A percentile compares a stretch with the other conserved stretches of the same genome.
phyloP scores from a whole-genome alignment of 257 asterid species.

The Leptodermis oblonga region DNA sequence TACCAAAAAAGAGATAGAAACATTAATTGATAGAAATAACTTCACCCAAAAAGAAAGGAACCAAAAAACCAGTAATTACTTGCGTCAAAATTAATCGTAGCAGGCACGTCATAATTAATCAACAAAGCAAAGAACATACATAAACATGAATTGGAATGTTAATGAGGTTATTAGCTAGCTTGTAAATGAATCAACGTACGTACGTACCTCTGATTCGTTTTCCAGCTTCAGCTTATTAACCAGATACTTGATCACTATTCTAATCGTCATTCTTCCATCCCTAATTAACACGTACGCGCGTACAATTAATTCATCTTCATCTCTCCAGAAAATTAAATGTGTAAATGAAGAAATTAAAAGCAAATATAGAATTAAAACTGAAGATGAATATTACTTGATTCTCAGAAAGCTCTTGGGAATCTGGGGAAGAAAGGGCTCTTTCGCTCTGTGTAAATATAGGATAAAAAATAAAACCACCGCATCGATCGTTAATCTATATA shows the following conservation, averaged over 20 bases:
- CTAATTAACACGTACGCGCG: too few species aligned
- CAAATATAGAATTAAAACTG: background rate
- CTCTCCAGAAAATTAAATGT: background rate
- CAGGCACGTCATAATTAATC: background rate
- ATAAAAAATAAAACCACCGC: background rate
- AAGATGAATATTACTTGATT: slow-evolving; percentile 54
- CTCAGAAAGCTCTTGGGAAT: slow-evolving; percentile 88
- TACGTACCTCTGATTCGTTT: slow-evolving; percentile 86
- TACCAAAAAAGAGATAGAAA: background rate
- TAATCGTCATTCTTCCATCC: slow-evolving; percentile 84
- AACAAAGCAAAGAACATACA: background rate
- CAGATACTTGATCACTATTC: slow-evolving; percentile 77
- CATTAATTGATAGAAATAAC: background rate
- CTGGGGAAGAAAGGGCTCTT: slow-evolving; percentile 82
- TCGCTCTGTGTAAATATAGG: slow-evolving; percentile 45
- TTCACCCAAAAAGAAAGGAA: background rate
- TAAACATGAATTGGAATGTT: too few species aligned
- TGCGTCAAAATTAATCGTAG: background rate
- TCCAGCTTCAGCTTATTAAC: slow-evolving; percentile 78
- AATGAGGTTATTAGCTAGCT: too few species aligned
- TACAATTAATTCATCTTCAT: background rate
- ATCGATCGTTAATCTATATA: too few species aligned
- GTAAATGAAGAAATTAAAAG: background rate
- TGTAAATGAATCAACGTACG: too few species aligned
- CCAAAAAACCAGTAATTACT: background rate